Evolutionary conservation across 129 eudicot genomes (phyloP), one percentile per base, ranked within the genome.

Genomic region (Escallonia herrerae): DNA sequence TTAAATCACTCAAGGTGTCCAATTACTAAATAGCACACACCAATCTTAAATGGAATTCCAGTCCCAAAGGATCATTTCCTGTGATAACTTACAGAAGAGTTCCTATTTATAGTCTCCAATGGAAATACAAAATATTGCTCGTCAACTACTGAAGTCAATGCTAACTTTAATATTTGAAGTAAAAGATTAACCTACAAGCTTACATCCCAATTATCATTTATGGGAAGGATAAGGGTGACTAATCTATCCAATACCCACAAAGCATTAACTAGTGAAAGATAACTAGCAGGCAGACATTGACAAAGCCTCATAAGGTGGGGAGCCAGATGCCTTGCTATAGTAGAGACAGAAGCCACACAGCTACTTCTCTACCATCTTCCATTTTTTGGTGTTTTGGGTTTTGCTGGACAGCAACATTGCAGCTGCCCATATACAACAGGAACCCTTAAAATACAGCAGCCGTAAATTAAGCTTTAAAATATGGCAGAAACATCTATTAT

Each of bases 211-310:
- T 40, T 63, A 11, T 51, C 39, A 39, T 53, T 12, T 11, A 50
- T 52, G 68, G 49, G 52, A 48, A 57, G 66, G 43, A 68, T 62
- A 62, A 59, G 68, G 6, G 38, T 43, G 12, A 49, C 40, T 22
- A 22, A 22, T 22, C 33, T 48, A 62, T 15, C 40, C 64, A 53
- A 61, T 51, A 41, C 62, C 41, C 54, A 62, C 54, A 62, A 49
- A 62, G 64, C 76, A 72, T 72, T 72, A 72, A 72, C 43, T 54
- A 15, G 63, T 62, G 64, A 55, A 9, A 58, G 68, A 62, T 71
- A 38, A 51, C 37, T 50, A 15, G 69, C 66, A 15, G 73, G 33
- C 33, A 22, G 33, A 22, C 33, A 22, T 22, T 22, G 33, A 45
- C 69, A n/a, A 38, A 40, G 58, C 48, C 41, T 50, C 15, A 60